Evolutionary conservation across 192 early-diverging fungal species (phyloP).

Genomic region (Lobosporangium transversale): DNA sequence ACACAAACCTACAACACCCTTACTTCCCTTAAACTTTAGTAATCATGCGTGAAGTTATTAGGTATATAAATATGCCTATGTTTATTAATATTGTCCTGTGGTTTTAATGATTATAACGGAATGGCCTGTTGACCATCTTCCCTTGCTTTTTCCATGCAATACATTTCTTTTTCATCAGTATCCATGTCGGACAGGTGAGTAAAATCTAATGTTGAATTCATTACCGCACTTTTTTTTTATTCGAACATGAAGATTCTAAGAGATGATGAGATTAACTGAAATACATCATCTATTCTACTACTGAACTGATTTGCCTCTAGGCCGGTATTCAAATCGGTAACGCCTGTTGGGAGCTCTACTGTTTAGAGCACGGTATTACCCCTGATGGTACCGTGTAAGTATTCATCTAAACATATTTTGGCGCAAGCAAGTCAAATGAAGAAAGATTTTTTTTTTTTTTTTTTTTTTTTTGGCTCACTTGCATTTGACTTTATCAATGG

Average conservation of each 20-base stretch:
- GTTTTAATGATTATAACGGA: not conserved
- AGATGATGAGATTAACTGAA: not conserved
- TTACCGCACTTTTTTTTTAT: too few species aligned
- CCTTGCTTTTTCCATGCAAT: not conserved
- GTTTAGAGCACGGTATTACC: conserved; percentile 94
- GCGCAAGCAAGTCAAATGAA: not conserved
- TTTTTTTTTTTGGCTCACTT: too few species aligned
- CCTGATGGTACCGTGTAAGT: conserved; percentile 58
- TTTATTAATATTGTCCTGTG: too few species aligned
- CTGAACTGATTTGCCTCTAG: conserved; percentile 43
- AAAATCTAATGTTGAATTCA: not conserved
- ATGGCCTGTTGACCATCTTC: not conserved
- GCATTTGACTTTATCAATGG: too few species aligned
- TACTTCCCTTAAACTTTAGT: not conserved
- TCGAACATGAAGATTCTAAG: not conserved
- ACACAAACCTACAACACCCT: not conserved
- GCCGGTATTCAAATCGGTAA: conserved; percentile 99
- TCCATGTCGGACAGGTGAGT: conserved; percentile 55
- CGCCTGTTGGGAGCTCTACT: conserved; percentile 99
- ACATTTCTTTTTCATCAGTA: conserved; percentile 2
- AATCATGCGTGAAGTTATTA: conserved; percentile 51
- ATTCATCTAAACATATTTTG: not conserved
- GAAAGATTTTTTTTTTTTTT: too few species aligned
- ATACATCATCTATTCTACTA: not conserved
- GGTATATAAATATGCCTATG: too few species aligned